Evolutionary conservation across 164 flowering plant genomes (phyloP), one percentile per base, ranked within the genome.

Genomic region (Nymphaea thermarum): DNA sequence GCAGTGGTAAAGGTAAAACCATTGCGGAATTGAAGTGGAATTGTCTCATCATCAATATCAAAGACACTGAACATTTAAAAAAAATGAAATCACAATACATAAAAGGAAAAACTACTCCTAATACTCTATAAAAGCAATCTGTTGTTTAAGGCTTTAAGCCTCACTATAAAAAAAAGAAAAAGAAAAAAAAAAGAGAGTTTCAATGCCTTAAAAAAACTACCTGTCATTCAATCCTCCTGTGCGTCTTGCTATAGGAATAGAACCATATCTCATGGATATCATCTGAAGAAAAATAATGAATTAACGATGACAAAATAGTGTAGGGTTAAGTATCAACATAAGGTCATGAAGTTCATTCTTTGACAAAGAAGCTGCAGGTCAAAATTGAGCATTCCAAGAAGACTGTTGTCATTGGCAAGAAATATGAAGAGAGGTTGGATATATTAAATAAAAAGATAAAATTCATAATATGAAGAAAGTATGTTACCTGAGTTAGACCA

Each of bases 191-290:
- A 12, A 55, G 8, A 14, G 62, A 43, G 45, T 25, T 25, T 1
- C 36, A 25, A 25, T 25, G 36, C 36, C 36, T 1, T 60, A 44
- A 66, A 4, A 15, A 70, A 42, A 55, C 18, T 17, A 89, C 98
- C 98, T 91, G 83, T 94, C 98, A 80, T 88, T 89, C 43, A 94
- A 77, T 53, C 99, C 97, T 14, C 97, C 99, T 18, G 97, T 94
- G 77, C 82, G 89, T 69, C 99, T 82, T 43, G 76, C 93, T 69
- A 94, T 86, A 2, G 99, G 99, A 42, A 94, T 77, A 65, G 97
- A 79, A 62, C 99, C 99, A 65, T 90, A 94, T 81, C 96, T 87
- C 99, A 94, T 94, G 36, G 97, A 93, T 70, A 94, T 91, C 99
- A 94, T 90, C 99, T 94, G 89, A 44, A 77, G 65, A 66, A 62